phyloP scores from a whole-genome alignment of 169 alveolate species.

The Eimeria necatrix region DNA sequence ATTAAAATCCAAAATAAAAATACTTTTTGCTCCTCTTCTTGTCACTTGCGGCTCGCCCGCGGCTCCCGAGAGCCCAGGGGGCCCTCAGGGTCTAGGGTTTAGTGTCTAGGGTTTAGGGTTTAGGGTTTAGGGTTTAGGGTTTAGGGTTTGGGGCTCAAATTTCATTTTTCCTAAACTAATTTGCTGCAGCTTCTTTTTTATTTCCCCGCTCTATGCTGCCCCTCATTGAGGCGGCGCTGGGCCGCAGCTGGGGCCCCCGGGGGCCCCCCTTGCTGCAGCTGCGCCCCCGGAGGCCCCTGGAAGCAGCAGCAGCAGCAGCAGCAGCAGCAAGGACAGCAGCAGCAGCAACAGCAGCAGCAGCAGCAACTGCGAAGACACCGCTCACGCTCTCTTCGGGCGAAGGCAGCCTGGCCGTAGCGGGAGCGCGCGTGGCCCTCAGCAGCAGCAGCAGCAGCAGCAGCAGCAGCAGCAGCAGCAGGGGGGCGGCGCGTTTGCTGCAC shows the following conservation, averaged over 20 bases:
- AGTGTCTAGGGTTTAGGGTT: not conserved
- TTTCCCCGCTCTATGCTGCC: not conserved
- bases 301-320: not conserved
- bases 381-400: not conserved
- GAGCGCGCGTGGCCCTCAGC: not conserved
- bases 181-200: too few species aligned
- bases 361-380: not conserved
- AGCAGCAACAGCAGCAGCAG: not conserved
- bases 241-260: slow-evolving; percentile 13
- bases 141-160: not conserved
- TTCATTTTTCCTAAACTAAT: too few species aligned
- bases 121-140: slow-evolving; percentile 8
- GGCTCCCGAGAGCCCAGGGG: not conserved
- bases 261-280: not conserved
- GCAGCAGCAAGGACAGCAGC: not conserved
- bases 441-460: slow-evolving; percentile 44
- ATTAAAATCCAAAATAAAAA: too few species aligned
- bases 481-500: not conserved
- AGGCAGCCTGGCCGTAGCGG: too few species aligned
- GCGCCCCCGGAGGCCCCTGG: not conserved
- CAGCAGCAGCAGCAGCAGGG: slow-evolving; percentile 41
- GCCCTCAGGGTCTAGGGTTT: not conserved
- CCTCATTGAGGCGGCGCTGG: not conserved
- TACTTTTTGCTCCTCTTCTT: too few species aligned
- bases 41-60: too few species aligned